Evolutionary conservation across 371 early-diverging fungal species (phyloP), one percentile per base, ranked within the genome.

Genomic region (Lichtheimia hyalospora): DNA sequence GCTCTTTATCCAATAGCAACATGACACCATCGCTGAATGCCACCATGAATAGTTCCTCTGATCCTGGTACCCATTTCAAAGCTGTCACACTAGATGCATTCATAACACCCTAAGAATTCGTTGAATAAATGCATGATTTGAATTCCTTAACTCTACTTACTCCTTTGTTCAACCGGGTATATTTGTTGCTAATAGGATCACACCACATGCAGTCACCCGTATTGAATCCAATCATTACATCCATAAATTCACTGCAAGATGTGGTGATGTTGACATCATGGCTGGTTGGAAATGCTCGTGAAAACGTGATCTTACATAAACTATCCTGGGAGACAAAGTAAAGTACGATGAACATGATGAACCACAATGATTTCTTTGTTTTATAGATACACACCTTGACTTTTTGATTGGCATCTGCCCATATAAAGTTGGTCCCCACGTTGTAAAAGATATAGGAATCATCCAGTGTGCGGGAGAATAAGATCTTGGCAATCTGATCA

Each of bases 1-100:
- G 56, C 21, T 62, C 56, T 23, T 62, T 54, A 21, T 96, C 96
- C 79, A 92, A 86, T n/a, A 92, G 67, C 64, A 94, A 64, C 4
- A 94, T 77, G 16, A 83, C 75, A 3, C 92, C 93, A 69, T 90
- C 89, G 1, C 83, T 84, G 52, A 87, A 91, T 0, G 93, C 81
- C 0, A 83, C 96, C 69, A 95, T 80, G 67, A 96, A 96, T 64
- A 85, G 69, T 13, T 77, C 87, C 52, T 94, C 94, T 0, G 94
- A 92, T 1, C 89, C 92, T 1, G 97, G 97, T 54, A 96, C 71
- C 98, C 98, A 97, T 71, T 85, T 86, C 14, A 96, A 83, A 74
- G 82, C 84, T 0, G 88, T 88, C 10, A 92, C 95, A 10, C 83
- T 74, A 3, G 81, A 70, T 48, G 74, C 73, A 54, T 91, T 87